Conservation (phyloP, 106 monocot species). For the Iris macrosiphon region DNA sequence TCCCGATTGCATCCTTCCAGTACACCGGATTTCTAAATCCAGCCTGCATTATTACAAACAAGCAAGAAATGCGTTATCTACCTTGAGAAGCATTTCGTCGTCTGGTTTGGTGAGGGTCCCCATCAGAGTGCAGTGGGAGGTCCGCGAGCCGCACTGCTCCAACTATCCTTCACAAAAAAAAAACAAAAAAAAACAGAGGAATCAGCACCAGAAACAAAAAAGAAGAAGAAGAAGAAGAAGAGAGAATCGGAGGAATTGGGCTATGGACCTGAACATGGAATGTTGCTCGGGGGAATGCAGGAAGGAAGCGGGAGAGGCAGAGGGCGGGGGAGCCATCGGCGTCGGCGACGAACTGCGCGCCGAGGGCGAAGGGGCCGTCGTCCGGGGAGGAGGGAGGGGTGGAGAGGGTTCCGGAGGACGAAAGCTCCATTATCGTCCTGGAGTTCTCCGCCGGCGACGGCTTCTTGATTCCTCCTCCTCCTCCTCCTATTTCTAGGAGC, state of each 20-base stretch:
- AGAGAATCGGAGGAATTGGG: neutral
- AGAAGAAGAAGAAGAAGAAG: slow-evolving; percentile 1
- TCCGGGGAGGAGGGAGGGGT: slow-evolving; percentile 32
- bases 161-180: slow-evolving; percentile 36
- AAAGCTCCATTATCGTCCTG: slow-evolving; percentile 78
- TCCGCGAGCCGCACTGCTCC: slow-evolving; percentile 67
- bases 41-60: too few relatives aligned
- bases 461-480: too few relatives aligned
- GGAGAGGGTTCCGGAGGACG: slow-evolving; percentile 73
- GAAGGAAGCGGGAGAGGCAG: slow-evolving; percentile 40
- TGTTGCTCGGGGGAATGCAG: slow-evolving; percentile 33
- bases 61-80: too few relatives aligned
- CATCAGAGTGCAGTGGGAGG: slow-evolving; percentile 78
- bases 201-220: too few relatives aligned
- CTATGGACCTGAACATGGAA: slow-evolving; percentile 80
- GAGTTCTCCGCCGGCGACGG: slow-evolving; percentile 80
- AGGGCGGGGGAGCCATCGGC: slow-evolving; percentile 57
- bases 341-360: slow-evolving; percentile 85
- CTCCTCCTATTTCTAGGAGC: too few relatives aligned
- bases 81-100: slow-evolving; percentile 52
- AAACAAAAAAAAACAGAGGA: neutral
- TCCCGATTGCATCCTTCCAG: too few relatives aligned
- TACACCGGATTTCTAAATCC: too few relatives aligned
- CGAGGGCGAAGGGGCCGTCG: slow-evolving; percentile 68
- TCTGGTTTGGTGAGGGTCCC: slow-evolving; percentile 61